Evolutionary conservation across 768 basidiomycete genomes (phyloP).

Genomic region (Naganishia vaughanmartiniae): DNA sequence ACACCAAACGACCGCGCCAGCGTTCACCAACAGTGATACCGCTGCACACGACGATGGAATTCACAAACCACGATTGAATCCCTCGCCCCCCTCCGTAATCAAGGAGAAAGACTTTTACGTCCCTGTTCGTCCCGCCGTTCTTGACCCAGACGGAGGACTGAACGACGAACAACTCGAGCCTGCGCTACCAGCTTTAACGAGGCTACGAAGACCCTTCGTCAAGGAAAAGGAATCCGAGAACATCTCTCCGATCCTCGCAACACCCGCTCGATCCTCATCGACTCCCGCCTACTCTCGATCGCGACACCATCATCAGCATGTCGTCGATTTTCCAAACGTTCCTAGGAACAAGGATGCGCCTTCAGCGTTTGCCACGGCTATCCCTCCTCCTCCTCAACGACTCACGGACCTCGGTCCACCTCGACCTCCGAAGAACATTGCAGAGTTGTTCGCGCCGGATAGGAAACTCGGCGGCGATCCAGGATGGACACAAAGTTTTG

Average conservation of each 20-base stretch:
- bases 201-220: conserved; percentile 1
- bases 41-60: conserved; percentile 11
- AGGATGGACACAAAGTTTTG: conserved; percentile 26
- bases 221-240: neutral
- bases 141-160: neutral
- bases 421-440: conserved; percentile 27
- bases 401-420: conserved; percentile 24
- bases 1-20: neutral
- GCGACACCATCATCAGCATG: neutral
- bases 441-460: conserved; percentile 29
- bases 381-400: conserved; percentile 4
- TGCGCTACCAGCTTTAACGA: conserved; percentile 1
- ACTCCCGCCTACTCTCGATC: conserved; percentile 4
- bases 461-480: conserved; percentile 31
- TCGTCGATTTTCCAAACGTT: neutral
- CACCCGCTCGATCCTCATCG: neutral
- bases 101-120: conserved; percentile 20
- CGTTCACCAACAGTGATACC: neutral
- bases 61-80: conserved; percentile 21
- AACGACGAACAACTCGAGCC: neutral
- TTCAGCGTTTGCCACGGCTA: conserved; percentile 12
- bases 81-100: neutral
- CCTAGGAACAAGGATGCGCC: neutral
- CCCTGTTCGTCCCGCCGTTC: neutral
- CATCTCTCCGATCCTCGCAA: neutral